A percentile compares a stretch with the other conserved stretches of the same genome.
Evolutionary conservation across 2,329 filamentous ascomycete genomes (phyloP).

Genomic region (Phialocephala subalpina): DNA sequence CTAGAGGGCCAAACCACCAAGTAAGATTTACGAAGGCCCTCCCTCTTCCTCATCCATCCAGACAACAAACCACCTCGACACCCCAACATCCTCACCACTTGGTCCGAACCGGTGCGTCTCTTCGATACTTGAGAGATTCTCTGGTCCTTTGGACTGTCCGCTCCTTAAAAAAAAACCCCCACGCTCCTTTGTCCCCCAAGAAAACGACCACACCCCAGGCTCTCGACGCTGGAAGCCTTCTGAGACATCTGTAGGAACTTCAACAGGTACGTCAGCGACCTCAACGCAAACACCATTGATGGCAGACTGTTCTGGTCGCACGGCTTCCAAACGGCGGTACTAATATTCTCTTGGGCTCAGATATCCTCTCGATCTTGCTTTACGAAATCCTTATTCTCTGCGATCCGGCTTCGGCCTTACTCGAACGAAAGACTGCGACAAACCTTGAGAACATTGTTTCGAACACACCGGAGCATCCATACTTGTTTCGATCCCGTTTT

Average conservation of each 20-base stretch:
- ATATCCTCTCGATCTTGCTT: slow-evolving; percentile 6
- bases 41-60: slow-evolving; percentile 10
- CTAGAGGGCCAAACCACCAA: slow-evolving; percentile 2
- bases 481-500: slow-evolving; percentile 18
- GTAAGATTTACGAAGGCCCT: slow-evolving; percentile 1
- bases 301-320: background rate
- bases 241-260: slow-evolving; percentile 23
- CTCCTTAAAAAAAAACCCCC: slow-evolving; percentile 25
- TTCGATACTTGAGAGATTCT: slow-evolving; percentile 23
- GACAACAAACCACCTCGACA: slow-evolving; percentile 13
- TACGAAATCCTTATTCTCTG: background rate
- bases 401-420: slow-evolving; percentile 5
- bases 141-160: slow-evolving; percentile 30
- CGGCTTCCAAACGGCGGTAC: background rate
- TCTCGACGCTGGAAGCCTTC: slow-evolving; percentile 21
- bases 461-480: background rate
- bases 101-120: slow-evolving; percentile 25
- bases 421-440: background rate
- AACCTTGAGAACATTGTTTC: background rate
- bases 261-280: slow-evolving; percentile 23
- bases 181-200: slow-evolving; percentile 25
- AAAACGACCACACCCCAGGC: background rate
- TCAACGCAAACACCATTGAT: slow-evolving; percentile 8
- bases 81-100: slow-evolving; percentile 8
- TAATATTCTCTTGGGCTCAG: slow-evolving; percentile 16